Evolutionary conservation across 164 flowering plant genomes (phyloP), one percentile per base, ranked within the genome.

Genomic region (Buxus sempervirens): DNA sequence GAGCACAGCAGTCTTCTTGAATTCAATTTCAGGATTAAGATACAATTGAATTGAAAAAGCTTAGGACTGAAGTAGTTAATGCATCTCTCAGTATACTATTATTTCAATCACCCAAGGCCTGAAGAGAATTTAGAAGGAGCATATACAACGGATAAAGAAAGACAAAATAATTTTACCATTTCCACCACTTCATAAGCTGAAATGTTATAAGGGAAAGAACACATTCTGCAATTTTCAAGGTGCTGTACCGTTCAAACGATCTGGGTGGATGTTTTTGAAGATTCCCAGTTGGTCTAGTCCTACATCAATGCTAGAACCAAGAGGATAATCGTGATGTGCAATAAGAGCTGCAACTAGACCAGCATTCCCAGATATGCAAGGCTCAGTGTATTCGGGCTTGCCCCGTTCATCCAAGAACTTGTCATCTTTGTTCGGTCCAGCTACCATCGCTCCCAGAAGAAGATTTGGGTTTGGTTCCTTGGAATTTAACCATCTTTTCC

Each of bases 321-420:
- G 23, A 25, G 85, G 81, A 72, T 74, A 72, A 62, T 79, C 79
- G 71, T 81, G 86, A 54, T 79, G 84, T 6, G 91, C 87, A 23
- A 87, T 72, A 19, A 89, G 82, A 9, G 90, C 89, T n/a, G 96
- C 96, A 54, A 87, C 86, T 54, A 90, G 69, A 69, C 86, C 93
- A 59, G 94, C 92, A 80, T 84, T 88, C 67, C 89, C 77, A 4
- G 89, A 77, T 48, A 87, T 77, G 74, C 74, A 86, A 0, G 90
- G 89, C 67, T 88, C 88, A 1, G 90, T 87, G 71, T 71, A 83
- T 76, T 63, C n/a, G 18, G 73, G 74, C 22, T 76, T 72, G 19
- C 61, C 65, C 67, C 90, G 79, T 54, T 70, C 67, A 58, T 90
- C 92, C 0, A 59, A 38, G 73, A 87, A 88, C 9, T 72, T 63